Conservation (phyloP, 257 asterid species). For the Solanum tarijense region DNA sequence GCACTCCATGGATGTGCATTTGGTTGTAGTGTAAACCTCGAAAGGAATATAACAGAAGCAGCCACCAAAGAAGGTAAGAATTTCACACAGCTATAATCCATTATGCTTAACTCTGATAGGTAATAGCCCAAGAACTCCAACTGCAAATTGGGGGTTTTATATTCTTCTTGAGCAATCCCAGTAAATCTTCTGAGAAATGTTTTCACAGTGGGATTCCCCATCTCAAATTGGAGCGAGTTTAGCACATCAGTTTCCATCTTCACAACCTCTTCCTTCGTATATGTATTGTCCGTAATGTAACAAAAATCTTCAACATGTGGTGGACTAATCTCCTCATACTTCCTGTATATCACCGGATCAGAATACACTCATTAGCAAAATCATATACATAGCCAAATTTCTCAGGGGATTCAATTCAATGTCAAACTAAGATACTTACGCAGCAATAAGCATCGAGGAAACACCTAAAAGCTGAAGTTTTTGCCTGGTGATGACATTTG, state of each 20-base stretch:
- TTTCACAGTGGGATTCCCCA: constrained; percentile 76
- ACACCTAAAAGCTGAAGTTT: constrained; percentile 89
- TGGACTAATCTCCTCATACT: constrained; percentile 83
- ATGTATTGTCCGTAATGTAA: constrained; percentile 70
- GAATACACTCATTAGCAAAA: neutral
- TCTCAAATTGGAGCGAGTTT: constrained; percentile 57
- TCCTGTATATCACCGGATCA: constrained; percentile 26
- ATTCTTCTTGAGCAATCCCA: constrained; percentile 43
- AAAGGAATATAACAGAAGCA: constrained; percentile 60
- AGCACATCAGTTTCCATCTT: constrained; percentile 85
- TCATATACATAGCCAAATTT: neutral
- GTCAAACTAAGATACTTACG: constrained; percentile 39
- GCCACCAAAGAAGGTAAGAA: constrained; percentile 82
- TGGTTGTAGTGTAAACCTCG: constrained; percentile 62
- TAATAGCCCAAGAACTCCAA: constrained; percentile 80
- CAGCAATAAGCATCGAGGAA: constrained; percentile 96
- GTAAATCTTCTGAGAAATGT: constrained; percentile 70
- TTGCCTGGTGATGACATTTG: constrained; percentile 33
- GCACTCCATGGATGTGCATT: constrained; percentile 51
- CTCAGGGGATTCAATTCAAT: neutral
- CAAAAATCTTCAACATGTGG: constrained; percentile 75
- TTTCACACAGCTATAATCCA: constrained; percentile 62
- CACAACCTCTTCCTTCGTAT: constrained; percentile 52
- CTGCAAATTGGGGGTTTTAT: constrained; percentile 25
- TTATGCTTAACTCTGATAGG: constrained; percentile 66